Evolutionary conservation across 176 grass and related monocot species (phyloP).

Genomic region (Bolboschoenus planiculmis): DNA sequence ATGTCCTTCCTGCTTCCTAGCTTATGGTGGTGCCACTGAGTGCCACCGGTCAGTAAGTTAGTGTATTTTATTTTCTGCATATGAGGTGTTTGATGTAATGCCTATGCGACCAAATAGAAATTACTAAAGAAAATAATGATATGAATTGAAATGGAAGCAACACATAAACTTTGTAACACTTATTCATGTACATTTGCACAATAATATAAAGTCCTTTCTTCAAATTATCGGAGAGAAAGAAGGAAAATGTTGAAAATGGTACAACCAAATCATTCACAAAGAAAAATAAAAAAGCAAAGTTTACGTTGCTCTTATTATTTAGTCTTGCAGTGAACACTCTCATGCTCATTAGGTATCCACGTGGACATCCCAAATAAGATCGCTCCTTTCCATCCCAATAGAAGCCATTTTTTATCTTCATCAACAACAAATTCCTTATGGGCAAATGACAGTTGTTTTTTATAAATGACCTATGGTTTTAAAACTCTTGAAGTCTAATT

Average conservation of each 20-base stretch:
- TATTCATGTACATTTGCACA: not conserved
- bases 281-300: no score
- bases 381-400: slow-evolving; percentile 58
- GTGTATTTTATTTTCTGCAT: not conserved
- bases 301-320: no score
- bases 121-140: not conserved
- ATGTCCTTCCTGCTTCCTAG: no score
- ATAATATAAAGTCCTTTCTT: not conserved
- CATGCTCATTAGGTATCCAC: slow-evolving; percentile 23
- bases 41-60: no score
- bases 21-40: no score
- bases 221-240: not conserved
- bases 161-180: not conserved
- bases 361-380: slow-evolving; percentile 29
- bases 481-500: no score
- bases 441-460: slow-evolving; percentile 15
- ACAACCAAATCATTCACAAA: no score
- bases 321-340: not conserved
- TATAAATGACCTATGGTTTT: slow-evolving; percentile 37
- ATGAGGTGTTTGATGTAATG: not conserved
- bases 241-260: not conserved
- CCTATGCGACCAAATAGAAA: not conserved
- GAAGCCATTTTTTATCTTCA: slow-evolving; percentile 31
- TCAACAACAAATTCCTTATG: slow-evolving; percentile 39
- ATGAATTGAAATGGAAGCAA: not conserved